These are phyloP conservation scores for Trichophyton mentagrophytes DNA, from an alignment of 2,329 filamentous ascomycete species.

Conservation along the genomic window DNA sequence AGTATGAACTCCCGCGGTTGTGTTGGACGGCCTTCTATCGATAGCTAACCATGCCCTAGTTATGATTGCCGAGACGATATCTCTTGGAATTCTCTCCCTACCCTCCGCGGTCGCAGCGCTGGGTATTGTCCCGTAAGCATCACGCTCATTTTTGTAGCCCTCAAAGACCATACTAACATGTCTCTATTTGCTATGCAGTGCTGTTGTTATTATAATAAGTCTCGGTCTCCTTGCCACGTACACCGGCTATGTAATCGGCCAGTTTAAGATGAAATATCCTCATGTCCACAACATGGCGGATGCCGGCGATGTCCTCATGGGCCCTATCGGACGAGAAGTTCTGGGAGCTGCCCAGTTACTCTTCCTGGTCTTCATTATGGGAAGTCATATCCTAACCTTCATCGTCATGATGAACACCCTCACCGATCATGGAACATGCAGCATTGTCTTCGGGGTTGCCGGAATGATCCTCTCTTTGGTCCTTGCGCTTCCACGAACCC, in stretches of 20 bases:
- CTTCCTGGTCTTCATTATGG: conserved; percentile 56
- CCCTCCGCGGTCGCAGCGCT: conserved; percentile 41
- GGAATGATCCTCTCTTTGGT: conserved; percentile 47
- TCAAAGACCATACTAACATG: conserved; percentile 4
- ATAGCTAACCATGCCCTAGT: conserved; percentile 21
- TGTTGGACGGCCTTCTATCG: neutral
- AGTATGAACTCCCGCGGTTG: conserved; percentile 18
- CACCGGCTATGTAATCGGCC: conserved; percentile 48
- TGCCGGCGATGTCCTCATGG: conserved; percentile 50
- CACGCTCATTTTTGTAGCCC: neutral
- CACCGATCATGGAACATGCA: conserved; percentile 49
- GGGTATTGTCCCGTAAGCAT: conserved; percentile 39
- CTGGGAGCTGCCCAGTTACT: conserved; percentile 49
- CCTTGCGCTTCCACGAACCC: conserved; percentile 48
- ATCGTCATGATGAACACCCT: conserved; percentile 55
- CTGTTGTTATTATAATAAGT: conserved; percentile 41
- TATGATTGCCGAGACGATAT: conserved; percentile 49
- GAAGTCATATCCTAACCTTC: conserved; percentile 59
- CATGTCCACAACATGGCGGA: conserved; percentile 55
- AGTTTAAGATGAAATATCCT: conserved; percentile 46
- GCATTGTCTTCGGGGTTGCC: conserved; percentile 50
- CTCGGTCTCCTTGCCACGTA: conserved; percentile 47
- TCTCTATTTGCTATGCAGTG: conserved; percentile 19
- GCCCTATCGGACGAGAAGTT: conserved; percentile 48
- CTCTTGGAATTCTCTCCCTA: conserved; percentile 44